Evolutionary conservation across 441 rosid genomes (phyloP).

Genomic region (Sinapis alba): DNA sequence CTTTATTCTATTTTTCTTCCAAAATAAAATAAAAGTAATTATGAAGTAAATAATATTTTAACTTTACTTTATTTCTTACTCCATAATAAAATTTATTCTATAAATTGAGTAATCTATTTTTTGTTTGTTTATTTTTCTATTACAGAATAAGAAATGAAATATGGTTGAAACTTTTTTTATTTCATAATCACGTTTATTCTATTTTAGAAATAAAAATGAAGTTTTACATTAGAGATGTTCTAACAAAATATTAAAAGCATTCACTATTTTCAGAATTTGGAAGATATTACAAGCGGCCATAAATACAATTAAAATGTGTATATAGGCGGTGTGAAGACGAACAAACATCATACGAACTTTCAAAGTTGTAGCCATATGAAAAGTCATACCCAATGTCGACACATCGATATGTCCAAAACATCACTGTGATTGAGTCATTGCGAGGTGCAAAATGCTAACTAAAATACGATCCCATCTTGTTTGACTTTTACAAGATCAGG

Average conservation of each 20-base stretch:
- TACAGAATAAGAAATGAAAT: no score
- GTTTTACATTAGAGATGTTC: no score
- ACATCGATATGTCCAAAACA: constrained; percentile 3
- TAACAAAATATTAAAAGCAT: neutral
- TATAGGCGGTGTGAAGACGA: constrained; percentile 23
- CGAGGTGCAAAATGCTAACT: neutral
- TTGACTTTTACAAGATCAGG: neutral
- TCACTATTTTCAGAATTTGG: neutral
- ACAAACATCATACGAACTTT: constrained; percentile 25
- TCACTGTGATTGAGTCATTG: neutral
- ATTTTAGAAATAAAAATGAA: no score
- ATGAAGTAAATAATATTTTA: no score
- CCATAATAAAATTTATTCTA: no score
- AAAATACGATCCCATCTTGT: neutral
- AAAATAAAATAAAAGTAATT: no score
- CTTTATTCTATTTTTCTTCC: no score
- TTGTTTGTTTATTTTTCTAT: no score
- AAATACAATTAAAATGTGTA: constrained; percentile 10
- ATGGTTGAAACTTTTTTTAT: no score
- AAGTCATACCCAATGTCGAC: constrained; percentile 21
- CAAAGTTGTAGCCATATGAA: constrained; percentile 22
- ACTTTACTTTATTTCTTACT: no score
- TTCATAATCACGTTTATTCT: no score
- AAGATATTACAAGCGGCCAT: neutral
- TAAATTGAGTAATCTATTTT: no score